phyloP scores from a whole-genome alignment of 441 rosid species.

The Brassica hybrid region DNA sequence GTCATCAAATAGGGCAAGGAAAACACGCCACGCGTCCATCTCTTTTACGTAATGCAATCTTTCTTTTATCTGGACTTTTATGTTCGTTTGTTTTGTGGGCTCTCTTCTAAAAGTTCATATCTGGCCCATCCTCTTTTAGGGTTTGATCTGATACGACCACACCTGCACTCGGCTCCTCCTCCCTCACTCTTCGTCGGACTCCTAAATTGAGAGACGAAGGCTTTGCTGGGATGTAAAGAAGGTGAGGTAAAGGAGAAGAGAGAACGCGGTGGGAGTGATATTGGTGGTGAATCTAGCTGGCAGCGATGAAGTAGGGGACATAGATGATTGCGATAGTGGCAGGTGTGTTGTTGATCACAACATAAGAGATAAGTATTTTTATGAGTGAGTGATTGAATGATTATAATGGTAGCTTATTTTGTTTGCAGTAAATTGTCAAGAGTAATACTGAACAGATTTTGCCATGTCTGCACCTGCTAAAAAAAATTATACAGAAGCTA shows the following conservation, averaged over 20 bases:
- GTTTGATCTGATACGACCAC: neutral
- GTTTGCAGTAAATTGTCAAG: conserved; percentile 35
- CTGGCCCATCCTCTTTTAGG: too few species aligned
- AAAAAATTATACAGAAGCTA: conserved; percentile 49
- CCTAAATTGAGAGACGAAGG: neutral
- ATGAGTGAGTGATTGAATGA: neutral
- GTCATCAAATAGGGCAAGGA: too few species aligned
- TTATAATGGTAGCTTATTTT: conserved; percentile 5
- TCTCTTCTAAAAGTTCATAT: too few species aligned
- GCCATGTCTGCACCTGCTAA: conserved; percentile 64
- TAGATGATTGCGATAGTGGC: neutral
- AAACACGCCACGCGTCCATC: too few species aligned
- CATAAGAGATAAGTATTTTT: conserved; percentile 5
- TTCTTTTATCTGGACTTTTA: too few species aligned
- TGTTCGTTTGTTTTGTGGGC: too few species aligned
- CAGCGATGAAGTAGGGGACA: neutral
- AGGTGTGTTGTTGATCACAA: conserved; percentile 7
- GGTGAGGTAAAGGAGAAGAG: neutral
- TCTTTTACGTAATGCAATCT: too few species aligned
- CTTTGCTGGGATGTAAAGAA: neutral
- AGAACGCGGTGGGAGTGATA: neutral
- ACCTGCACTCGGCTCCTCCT: neutral
- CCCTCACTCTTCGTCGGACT: neutral
- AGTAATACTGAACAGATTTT: conserved; percentile 29
- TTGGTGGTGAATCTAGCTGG: neutral